phyloP scores from a whole-genome alignment of 352 stramenopile genomes.

The Pythium scleroteichum region DNA sequence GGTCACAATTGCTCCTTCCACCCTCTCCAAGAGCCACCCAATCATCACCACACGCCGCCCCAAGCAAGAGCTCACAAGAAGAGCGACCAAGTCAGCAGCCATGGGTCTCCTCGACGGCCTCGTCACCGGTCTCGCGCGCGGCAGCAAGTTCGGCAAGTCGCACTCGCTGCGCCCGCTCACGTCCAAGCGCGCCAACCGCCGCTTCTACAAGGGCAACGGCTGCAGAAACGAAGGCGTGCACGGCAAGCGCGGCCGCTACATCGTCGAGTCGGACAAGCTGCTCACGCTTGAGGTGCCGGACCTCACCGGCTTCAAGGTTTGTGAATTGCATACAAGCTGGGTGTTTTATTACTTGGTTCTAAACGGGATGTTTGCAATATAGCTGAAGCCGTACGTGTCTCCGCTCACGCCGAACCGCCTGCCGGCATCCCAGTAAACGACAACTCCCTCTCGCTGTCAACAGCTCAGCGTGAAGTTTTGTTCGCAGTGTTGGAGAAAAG shows the following conservation, averaged over 20 bases:
- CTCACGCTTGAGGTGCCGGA: conserved; percentile 93
- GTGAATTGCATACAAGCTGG: no score
- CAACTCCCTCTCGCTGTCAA: conserved; percentile 6
- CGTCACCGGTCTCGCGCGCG: conserved; percentile 65
- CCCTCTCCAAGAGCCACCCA: conserved; percentile 22
- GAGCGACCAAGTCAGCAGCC: background rate
- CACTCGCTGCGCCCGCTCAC: conserved; percentile 88
- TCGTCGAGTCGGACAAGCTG: conserved; percentile 90
- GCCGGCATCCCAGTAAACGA: conserved; percentile 37
- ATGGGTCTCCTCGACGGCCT: conserved; percentile 84
- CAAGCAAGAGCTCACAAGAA: conserved; percentile 12
- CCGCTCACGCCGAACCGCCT: conserved; percentile 64
- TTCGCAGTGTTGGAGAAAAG: conserved; percentile 8
- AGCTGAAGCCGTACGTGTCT: conserved; percentile 88
- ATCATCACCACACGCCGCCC: conserved; percentile 29
- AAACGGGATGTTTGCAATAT: no score
- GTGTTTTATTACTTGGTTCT: no score
- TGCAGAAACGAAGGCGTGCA: conserved; percentile 92
- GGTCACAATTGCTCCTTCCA: background rate
- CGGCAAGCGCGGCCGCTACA: conserved; percentile 91
- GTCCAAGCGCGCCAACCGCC: conserved; percentile 92
- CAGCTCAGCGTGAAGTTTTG: conserved; percentile 16
- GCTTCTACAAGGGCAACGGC: conserved; percentile 96
- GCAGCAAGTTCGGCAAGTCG: conserved; percentile 85
- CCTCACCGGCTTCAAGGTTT: conserved; percentile 91